Conservation (phyloP, 169 alveolate genomes). For the Babesia ovis region DNA sequence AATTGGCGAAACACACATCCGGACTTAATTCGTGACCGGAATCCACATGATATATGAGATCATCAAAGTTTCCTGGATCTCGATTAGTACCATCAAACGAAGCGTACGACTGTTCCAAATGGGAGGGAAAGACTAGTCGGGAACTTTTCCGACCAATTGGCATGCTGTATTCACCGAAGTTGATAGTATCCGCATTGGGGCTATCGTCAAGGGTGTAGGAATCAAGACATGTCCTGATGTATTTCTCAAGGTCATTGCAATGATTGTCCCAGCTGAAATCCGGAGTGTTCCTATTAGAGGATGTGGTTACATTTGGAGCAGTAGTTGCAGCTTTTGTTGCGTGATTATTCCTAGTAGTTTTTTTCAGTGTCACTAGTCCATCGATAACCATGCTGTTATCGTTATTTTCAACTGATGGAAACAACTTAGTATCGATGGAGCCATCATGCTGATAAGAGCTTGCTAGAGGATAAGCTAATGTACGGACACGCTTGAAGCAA, state of each 20-base stretch:
- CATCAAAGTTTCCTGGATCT: conserved; percentile 59
- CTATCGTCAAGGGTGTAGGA: conserved; percentile 4
- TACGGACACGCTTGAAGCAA: conserved; percentile 25
- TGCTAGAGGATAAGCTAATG: background rate
- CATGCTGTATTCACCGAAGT: conserved; percentile 22
- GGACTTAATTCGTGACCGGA: conserved; percentile 65
- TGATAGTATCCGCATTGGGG: background rate
- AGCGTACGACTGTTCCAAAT: background rate
- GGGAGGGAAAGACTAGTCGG: conserved; percentile 18
- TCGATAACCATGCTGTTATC: background rate
- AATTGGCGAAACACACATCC: conserved; percentile 75
- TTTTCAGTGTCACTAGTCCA: background rate
- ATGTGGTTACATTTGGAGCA: too few relatives aligned
- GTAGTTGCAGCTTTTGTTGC: too few relatives aligned
- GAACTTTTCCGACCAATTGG: conserved; percentile 39
- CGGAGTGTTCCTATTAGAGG: background rate
- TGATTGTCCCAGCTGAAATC: background rate
- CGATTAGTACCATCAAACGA: background rate
- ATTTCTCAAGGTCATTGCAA: conserved; percentile 1
- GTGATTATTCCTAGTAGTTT: background rate
- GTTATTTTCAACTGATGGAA: too few relatives aligned
- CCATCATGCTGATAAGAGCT: background rate
- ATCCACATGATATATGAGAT: conserved; percentile 36
- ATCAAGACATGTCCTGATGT: background rate
- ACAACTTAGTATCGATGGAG: too few relatives aligned